Evolutionary conservation across 345 rosid species (phyloP).

Genomic region (Syzygium grande): DNA sequence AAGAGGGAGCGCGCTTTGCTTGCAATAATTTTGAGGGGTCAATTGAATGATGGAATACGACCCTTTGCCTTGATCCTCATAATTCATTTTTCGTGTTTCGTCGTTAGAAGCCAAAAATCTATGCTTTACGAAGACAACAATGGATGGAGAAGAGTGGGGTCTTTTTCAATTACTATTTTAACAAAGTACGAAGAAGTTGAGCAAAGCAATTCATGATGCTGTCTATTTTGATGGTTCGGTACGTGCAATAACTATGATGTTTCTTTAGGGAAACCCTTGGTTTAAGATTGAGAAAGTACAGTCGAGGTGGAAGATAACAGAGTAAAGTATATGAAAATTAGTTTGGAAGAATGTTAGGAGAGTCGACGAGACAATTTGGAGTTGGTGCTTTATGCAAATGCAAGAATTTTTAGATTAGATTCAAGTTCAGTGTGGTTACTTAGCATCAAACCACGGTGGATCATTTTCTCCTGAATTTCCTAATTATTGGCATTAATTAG

Average conservation of each 20-base stretch:
- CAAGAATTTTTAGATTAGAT: not conserved
- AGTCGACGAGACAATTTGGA: not conserved
- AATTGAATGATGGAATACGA: not conserved
- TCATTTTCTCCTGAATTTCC: not conserved
- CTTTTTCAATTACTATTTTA: not conserved
- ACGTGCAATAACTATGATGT: not conserved
- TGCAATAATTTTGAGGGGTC: not conserved
- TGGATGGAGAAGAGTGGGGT: not conserved
- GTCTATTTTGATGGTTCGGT: not conserved
- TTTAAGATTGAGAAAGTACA: not conserved
- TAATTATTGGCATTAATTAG: not conserved
- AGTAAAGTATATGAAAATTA: not conserved
- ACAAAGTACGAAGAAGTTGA: not conserved
- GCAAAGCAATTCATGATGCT: not conserved
- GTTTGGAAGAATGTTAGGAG: not conserved
- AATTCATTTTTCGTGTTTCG: not conserved
- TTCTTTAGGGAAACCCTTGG: not conserved
- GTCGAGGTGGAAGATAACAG: not conserved
- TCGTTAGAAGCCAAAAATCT: not conserved
- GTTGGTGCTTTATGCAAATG: not conserved
- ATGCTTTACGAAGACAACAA: not conserved
- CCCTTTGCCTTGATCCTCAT: not conserved
- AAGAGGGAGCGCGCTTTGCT: not conserved
- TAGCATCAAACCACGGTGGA: not conserved
- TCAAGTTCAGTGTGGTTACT: not conserved